Base-by-base conservation (phyloP, 768 basidiomycete species). In the Mycena alexandri region DNA sequence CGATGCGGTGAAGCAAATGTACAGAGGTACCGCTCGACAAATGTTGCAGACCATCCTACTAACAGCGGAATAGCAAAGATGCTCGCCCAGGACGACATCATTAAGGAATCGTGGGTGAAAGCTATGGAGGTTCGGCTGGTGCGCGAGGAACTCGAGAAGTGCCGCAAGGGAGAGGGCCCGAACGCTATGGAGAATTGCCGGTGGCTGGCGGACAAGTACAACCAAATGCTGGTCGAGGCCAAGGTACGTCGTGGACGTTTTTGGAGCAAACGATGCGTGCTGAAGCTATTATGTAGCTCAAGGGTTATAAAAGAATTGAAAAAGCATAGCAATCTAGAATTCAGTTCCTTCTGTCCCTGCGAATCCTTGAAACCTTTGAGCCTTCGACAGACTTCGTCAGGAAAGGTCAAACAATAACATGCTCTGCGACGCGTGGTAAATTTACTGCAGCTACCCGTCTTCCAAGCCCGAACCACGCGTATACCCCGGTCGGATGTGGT, bases 61-160 rank as follows among this genome's bases (percentile, higher is more conserved):
- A 33, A 52, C 46, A 14, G 36, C 61, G 34, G 54, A 43, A 13
- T 60, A 94, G 93, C 85, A 19, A 88, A 86, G 76, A 78, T 92
- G 56, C 80, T 87, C 72, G 86, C 85, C 72, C 91, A 93, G 44
- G 95, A 97, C 68, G 81, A 87, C 51, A 83, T 87, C 79, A 83
- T 98, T 75, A 89, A 93, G 57, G 96, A 98, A 81, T 93, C 93
- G 56, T 99, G 96, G 96, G 87, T 98, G 36, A 91, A 90, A 72
- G 91, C 93, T 22, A 97, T 98, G 95, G 96, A 98, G 79, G 89
- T 90, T 36, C 89, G 93, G 53, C 84, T 99, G 65, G 94, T 98
- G 52, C 89, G 90, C 67, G 92, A 94, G 64, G 93, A 96, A 78
- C 87, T 99, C 61, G 85, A 88, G 63, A 95, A 94, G 79, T 99